Evolutionary conservation across 23 red algal genomes (phyloP), one percentile per base, ranked within the genome.

Genomic region (Gracilariopsis chorda): DNA sequence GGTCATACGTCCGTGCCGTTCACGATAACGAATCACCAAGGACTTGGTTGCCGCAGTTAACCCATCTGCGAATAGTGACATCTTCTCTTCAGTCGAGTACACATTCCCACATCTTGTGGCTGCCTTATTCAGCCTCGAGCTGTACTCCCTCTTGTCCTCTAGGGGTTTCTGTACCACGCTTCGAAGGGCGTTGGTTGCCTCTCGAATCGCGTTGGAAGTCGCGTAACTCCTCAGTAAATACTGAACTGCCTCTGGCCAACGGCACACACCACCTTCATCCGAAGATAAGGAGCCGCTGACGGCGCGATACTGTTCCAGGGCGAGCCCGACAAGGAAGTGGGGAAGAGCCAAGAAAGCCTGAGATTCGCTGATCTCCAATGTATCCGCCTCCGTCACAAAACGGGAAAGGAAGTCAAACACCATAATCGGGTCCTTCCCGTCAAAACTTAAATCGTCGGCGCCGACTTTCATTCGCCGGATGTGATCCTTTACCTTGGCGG

Each of bases 21-120:
- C 76, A 0, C 76, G 9, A 80, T 80, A 49, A 28, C 76, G 30
- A 0, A 47, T 12, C 30, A 80, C 1, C 23, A 80, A 41, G 48
- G 0, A 60, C 23, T 47, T 23, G 25, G 55, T 80, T 19, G 46
- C 36, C 35, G 76, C 43, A 28, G 21, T 29, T 4, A 55, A 47
- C 21, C 46, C 45, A 56, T 80, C 76, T 17, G 55, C 34, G 23
- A 55, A 80, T 24, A 51, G 55, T 0, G 76, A 52, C 21, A 49
- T 51, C 44, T 51, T 57, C 76, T 80, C 76, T 47, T 41, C 48
- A 28, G 0, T 24, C 55, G 51, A 0, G 51, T 51, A 57, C 20
- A 80, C 76, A 80, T 80, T 80, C 46, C 76, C 76, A 57, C 76
- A 80, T 51, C 76, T 40, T 13, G 21, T 32, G 44, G 24, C 23